phyloP scores from a whole-genome alignment of 2,329 filamentous ascomycete species.

The Westerdykella aurantiaca region DNA sequence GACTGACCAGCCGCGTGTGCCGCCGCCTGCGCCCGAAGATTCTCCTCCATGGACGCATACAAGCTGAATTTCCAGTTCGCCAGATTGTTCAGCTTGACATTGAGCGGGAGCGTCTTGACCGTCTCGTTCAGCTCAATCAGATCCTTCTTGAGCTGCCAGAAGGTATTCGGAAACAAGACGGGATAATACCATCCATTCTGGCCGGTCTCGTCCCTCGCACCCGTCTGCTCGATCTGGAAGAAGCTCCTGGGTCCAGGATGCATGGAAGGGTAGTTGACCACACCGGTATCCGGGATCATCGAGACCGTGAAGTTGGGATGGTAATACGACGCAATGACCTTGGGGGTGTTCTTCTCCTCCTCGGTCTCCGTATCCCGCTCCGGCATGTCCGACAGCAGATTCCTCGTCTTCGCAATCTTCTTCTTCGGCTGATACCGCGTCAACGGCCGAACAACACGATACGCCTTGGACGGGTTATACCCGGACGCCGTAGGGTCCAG shows the following conservation, averaged over 20 bases:
- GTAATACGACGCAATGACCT: constrained; percentile 80
- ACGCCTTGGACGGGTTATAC: constrained; percentile 71
- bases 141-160: constrained; percentile 90
- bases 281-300: constrained; percentile 73
- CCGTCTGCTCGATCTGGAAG: constrained; percentile 70
- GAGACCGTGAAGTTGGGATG: constrained; percentile 91
- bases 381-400: constrained; percentile 58
- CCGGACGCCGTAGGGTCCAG: constrained; percentile 67
- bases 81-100: constrained; percentile 77
- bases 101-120: constrained; percentile 72
- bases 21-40: constrained; percentile 73
- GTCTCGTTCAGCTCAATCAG: constrained; percentile 92
- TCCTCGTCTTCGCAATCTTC: constrained; percentile 81
- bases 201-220: constrained; percentile 75
- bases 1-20: constrained; percentile 68
- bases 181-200: constrained; percentile 93
- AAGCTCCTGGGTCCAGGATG: constrained; percentile 72
- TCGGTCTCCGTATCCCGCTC: constrained; percentile 46
- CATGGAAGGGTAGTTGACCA: constrained; percentile 59
- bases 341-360: constrained; percentile 51
- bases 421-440: constrained; percentile 90
- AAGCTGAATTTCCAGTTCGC: constrained; percentile 84
- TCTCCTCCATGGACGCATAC: constrained; percentile 78
- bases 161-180: constrained; percentile 86
- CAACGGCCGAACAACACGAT: constrained; percentile 77